Base-by-base conservation (phyloP, 1,139 yeast species). In the Candida sp. region DNA sequence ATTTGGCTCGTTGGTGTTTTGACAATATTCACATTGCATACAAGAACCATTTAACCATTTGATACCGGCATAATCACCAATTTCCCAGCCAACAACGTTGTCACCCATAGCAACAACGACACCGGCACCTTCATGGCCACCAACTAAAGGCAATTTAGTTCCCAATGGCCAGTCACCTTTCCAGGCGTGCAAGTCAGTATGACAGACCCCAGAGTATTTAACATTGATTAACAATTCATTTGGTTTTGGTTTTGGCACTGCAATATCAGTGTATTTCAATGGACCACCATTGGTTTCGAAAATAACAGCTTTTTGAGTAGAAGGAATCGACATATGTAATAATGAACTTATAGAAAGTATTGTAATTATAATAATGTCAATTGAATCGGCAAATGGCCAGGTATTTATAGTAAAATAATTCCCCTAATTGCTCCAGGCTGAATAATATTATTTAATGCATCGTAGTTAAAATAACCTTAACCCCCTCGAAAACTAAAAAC, bases 71-170 rank as follows among this genome's bases (percentile, higher is more conserved):
- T 63, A 71, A 63, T 86, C 93, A 58, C 95, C 95, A 56, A 84
- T 63, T 60, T 84, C 76, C 72, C 86, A 84, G 35, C 84, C 82
- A 55, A 68, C 75, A 53, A 85, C 95, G 52, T 79, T 74, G 37
- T 70, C 70, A 59, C 93, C 95, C 71, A 79, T 53, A 76, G 56
- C 89, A 47, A 84, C 91, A 50, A 86, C 93, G 33, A 80, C 79
- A 66, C 95, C 95, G 33, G 91, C 90, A 69, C 93, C 93, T 68
- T 86, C 95, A 73, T 86, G 95, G 58, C 95, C 95, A 51, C 89
- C 90, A 43, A 84, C 87, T 53, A 82, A 68, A 21, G 89, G 89
- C 50, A 80, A 71, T 64, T 83, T 83, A 52, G 82, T 77, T 43
- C 68, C 70, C 55, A 81, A 63, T 46, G 86, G 85, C 86, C 86